Base-by-base conservation (phyloP, 495 filamentous ascomycete genomes). In the Amorphotheca resinae region DNA sequence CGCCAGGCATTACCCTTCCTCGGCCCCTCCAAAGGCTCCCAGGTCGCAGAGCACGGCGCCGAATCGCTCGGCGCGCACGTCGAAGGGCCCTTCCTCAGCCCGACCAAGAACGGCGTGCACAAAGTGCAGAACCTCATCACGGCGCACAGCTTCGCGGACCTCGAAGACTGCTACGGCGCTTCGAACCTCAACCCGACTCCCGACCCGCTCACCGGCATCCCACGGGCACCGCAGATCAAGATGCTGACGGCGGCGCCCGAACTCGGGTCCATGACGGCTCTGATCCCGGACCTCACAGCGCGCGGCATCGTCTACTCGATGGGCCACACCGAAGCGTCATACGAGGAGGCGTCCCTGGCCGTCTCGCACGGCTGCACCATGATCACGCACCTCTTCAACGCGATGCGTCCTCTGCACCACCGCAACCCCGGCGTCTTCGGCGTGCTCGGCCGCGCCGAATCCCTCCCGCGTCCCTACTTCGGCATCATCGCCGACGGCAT, bases 371-470 rank as follows among this genome's bases (percentile, higher is more conserved):
- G 85, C 33, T 83, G 81, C 1, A 84, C 68, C 22, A 88, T 86
- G 82, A 75, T 93, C 25, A 93, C 86, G 1, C 86, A 93, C 54
- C 68, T 93, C 1, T 93, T 91, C 69, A 93, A 93, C 55, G 86
- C 84, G 12, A 93, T 93, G 84, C 72, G 76, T 4, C 82, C 82
- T 12, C 75, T 89, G 6, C 82, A 86, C 57, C 84, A 89, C 65
- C 79, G 85, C 28, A 81, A 87, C 57, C 84, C 85, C 0, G 84
- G 85, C 32, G 73, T 89, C 50, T 87, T 89, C 55, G 85, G 86
- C 16, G 67, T 87, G 0, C 61, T 93, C 0, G 76, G 75, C 14
- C 48, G 51, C 4, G 59, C 68, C 6, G 65, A 68, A 26, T 58
- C 55, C 26, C 47, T 61, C 4, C 59, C 60, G 7, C 59, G 74